Base-by-base conservation (phyloP, 1,284 basidiomycete species). In the Puccinia hordei region DNA sequence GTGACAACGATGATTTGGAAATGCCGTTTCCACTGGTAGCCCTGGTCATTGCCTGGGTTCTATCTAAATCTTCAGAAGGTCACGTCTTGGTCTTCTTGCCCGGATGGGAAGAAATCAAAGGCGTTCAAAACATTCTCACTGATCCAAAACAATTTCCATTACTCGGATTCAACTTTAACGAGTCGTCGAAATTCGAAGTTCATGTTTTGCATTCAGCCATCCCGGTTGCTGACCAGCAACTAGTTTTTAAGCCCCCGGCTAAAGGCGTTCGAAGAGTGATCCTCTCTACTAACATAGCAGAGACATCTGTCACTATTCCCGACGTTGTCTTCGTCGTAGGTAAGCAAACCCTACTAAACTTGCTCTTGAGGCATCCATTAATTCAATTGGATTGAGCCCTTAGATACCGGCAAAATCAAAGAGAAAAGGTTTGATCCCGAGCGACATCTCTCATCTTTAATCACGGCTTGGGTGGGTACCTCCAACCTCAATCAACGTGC, bases 401-500 rank as follows among this genome's bases (percentile, higher is more conserved):
- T 46, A 80, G 95, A 98, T 85, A 90, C 92, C 0, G 95, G 90
- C 33, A 91, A 92, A 84, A 89, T 95, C 85, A 97, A 96, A 87
- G 94, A 98, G 86, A 90, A 93, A 85, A 90, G 92, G n/a, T 98
- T 94, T 85, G 94, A 98, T 85, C 94, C 95, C 0, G 90, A 93
- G 75, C 89, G 91, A 38, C 93, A 93, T 83, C 92, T 96, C 87
- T 93, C 92, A 0, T 92, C 92, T 61, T 88, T 97, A 46, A 91
- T 95, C 74, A 91, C 91, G 19, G 92, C 93, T 0, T 96, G 94
- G 93, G 92, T 95, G 73, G 94, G 94, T 22, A 90, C 90, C 0
- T 95, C 94, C n/a, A 98, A 97, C 85, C 86, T 98, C 80, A 93
- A 94, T 83, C 95, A 98, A 85, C 89, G 95, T 84, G 95, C 92